phyloP scores from a whole-genome alignment of 306 rosid genomes.

The Lithocarpus polystachyus region DNA sequence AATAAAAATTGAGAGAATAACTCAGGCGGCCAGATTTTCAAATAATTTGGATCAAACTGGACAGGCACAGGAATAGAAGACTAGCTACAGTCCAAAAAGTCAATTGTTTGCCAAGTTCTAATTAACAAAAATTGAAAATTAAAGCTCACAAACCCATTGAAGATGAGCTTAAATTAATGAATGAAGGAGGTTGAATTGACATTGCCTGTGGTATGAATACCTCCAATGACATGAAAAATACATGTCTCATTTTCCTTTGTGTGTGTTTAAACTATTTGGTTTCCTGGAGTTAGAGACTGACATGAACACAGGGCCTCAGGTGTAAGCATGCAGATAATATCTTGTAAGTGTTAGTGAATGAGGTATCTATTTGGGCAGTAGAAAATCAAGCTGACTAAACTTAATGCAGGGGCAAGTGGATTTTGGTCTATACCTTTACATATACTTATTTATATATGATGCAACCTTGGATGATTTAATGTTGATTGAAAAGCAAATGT shows the following conservation, averaged over 20 bases:
- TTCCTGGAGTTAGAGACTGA: background rate
- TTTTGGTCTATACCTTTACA: background rate
- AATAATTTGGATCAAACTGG: background rate
- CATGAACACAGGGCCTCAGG: background rate
- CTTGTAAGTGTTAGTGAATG: background rate
- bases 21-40: background rate
- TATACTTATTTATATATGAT: background rate
- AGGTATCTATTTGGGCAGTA: background rate
- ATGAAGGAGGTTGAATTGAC: background rate
- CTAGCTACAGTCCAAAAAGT: background rate
- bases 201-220: background rate
- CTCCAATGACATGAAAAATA: background rate
- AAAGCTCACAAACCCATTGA: too few species aligned
- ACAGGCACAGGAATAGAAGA: background rate
- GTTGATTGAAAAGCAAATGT: conserved; percentile 7
- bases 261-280: background rate
- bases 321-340: background rate
- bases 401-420: background rate
- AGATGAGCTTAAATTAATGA: background rate
- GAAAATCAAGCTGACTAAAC: background rate
- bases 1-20: background rate
- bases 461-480: conserved; percentile 15
- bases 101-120: background rate
- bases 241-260: background rate
- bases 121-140: background rate